These are phyloP conservation scores for Eutypa lata DNA, from an alignment of 2,329 filamentous ascomycete species.

Conservation along the genomic window DNA sequence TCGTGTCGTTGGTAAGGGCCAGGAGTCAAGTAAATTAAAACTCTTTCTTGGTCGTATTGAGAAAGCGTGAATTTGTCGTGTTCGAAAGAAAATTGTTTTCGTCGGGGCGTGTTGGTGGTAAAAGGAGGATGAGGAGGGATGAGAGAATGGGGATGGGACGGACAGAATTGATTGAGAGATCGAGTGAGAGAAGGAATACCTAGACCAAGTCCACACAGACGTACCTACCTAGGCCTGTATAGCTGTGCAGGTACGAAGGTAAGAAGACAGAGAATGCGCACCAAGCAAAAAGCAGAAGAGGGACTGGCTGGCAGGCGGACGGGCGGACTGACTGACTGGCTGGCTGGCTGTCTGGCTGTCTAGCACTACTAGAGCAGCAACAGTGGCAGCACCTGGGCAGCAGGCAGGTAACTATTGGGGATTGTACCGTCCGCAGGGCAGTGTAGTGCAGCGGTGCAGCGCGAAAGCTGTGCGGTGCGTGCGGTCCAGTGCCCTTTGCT, in stretches of 20 bases:
- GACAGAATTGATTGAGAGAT: background rate
- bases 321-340: too few relatives aligned
- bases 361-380: background rate
- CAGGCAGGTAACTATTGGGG: too few relatives aligned
- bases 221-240: background rate
- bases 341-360: background rate
- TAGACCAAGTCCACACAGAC: background rate
- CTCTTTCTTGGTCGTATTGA: background rate
- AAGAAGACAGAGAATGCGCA: conserved; percentile 20
- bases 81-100: background rate
- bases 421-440: too few relatives aligned
- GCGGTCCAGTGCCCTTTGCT: background rate
- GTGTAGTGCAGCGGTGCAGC: background rate
- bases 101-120: background rate
- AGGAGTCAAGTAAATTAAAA: background rate
- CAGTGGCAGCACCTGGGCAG: background rate
- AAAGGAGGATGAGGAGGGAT: background rate
- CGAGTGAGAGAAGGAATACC: background rate
- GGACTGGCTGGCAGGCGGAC: too few relatives aligned
- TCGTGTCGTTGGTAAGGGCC: background rate
- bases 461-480: background rate
- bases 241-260: background rate
- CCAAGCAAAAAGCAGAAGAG: conserved; percentile 21
- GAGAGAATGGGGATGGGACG: background rate
- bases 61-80: background rate